A percentile compares a stretch with the other conserved stretches of the same genome.
phyloP scores from a whole-genome alignment of 495 filamentous ascomycete species.

The Daldinia bambusicola region DNA sequence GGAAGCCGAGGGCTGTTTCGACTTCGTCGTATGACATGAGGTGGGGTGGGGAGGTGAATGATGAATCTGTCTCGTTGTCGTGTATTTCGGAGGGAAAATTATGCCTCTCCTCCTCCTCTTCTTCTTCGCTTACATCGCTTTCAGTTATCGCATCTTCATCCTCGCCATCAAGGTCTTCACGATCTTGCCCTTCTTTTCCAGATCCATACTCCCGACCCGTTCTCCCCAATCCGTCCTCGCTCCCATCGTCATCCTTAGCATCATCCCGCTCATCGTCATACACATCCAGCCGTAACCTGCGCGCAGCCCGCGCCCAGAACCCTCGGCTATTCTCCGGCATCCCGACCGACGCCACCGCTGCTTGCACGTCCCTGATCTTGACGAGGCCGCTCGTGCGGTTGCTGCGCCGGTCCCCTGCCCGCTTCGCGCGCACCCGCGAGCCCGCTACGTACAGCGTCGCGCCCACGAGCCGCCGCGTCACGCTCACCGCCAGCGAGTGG shows the following conservation, averaged over 20 bases:
- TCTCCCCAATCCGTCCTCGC: not conserved
- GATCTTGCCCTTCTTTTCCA: not conserved
- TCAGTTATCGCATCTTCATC: constrained; percentile 37
- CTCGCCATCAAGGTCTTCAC: constrained; percentile 16
- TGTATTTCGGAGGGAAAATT: constrained; percentile 33
- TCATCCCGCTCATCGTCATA: constrained; percentile 49
- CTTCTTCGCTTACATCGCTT: constrained; percentile 13
- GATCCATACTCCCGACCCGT: constrained; percentile 35
- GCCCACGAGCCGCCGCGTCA: constrained; percentile 76
- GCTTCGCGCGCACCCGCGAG: constrained; percentile 60
- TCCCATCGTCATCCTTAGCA: constrained; percentile 37
- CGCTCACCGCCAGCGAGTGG: constrained; percentile 69
- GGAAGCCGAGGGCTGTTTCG: constrained; percentile 58
- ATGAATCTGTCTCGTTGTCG: constrained; percentile 35
- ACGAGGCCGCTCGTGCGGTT: constrained; percentile 54
- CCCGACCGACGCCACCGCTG: constrained; percentile 68
- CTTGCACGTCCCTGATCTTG: constrained; percentile 68
- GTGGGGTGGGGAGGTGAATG: constrained; percentile 38
- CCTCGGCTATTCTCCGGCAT: constrained; percentile 56
- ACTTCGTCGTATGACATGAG: constrained; percentile 64
- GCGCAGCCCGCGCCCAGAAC: constrained; percentile 69
- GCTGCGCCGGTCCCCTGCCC: constrained; percentile 42
- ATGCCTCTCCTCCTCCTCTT: constrained; percentile 6
- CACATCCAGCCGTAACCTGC: constrained; percentile 65
- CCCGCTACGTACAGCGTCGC: constrained; percentile 73